Conservation (phyloP, 345 rosid genomes). For the Pistacia atlantica region DNA sequence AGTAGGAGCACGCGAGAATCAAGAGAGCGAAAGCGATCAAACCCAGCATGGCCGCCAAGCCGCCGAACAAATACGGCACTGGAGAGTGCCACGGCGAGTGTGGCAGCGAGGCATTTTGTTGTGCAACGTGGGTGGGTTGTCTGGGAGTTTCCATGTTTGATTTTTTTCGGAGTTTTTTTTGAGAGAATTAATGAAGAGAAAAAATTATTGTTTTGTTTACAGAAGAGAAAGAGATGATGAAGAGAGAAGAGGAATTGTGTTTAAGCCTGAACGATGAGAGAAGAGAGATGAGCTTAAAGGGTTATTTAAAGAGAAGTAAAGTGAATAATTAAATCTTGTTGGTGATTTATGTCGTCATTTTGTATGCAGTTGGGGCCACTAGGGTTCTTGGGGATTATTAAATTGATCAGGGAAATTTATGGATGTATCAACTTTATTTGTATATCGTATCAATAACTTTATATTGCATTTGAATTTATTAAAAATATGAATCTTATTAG, state of each 20-base stretch:
- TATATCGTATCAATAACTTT: too few relatives aligned
- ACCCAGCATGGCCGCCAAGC: slow-evolving; percentile 92
- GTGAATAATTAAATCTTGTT: neutral
- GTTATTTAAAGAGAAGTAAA: slow-evolving; percentile 12
- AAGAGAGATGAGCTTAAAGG: neutral
- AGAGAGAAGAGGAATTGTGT: neutral
- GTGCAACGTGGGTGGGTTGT: slow-evolving; percentile 5
- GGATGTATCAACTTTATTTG: too few relatives aligned
- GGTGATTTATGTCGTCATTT: slow-evolving; percentile 27
- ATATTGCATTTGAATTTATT: too few relatives aligned
- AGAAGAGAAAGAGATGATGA: neutral
- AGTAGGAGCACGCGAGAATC: slow-evolving; percentile 90
- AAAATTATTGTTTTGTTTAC: neutral
- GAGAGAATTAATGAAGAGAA: neutral
- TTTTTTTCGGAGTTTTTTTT: neutral
- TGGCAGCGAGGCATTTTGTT: slow-evolving; percentile 13
- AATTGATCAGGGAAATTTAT: too few relatives aligned
- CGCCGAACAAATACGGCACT: slow-evolving; percentile 89
- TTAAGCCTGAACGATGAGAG: neutral
- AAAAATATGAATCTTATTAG: too few relatives aligned
- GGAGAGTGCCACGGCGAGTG: slow-evolving; percentile 95
- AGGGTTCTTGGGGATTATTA: neutral
- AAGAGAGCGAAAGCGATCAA: slow-evolving; percentile 87
- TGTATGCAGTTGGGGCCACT: neutral
- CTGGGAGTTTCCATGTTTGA: slow-evolving; percentile 5